Evolutionary conservation across 257 asterid species (phyloP).

Genomic region (Fraxinus americana): DNA sequence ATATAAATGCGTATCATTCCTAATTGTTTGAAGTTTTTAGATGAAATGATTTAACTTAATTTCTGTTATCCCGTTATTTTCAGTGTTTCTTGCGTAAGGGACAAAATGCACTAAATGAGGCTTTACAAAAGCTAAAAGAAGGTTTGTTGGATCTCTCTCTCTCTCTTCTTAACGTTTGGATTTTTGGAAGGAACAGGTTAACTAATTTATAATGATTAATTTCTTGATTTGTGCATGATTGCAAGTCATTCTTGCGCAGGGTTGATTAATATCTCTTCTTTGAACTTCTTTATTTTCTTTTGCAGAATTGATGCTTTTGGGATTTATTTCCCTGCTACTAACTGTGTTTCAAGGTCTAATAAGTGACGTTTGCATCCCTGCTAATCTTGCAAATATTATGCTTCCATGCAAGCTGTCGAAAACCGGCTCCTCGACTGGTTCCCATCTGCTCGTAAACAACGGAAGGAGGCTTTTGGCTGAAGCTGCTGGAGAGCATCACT

Average conservation of each 20-base stretch:
- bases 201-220: too few relatives aligned
- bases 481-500: neutral
- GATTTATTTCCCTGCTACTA: constrained; percentile 78
- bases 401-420: constrained; percentile 63
- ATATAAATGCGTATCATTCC: neutral
- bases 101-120: constrained; percentile 57
- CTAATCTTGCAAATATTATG: constrained; percentile 53
- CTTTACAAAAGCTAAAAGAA: constrained; percentile 79
- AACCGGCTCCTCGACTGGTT: neutral
- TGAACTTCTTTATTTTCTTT: too few relatives aligned
- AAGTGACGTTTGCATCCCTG: constrained; percentile 65
- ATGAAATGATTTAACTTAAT: neutral
- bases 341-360: constrained; percentile 68
- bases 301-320: constrained; percentile 93
- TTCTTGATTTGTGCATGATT: neutral
- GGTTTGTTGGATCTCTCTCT: constrained; percentile 39
- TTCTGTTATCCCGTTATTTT: neutral
- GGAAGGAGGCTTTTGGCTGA: constrained; percentile 52
- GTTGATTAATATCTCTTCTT: neutral
- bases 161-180: neutral
- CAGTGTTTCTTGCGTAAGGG: constrained; percentile 58
- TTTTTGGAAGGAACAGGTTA: too few relatives aligned
- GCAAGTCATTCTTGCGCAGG: neutral
- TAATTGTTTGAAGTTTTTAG: neutral
- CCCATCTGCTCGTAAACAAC: constrained; percentile 4